phyloP scores from a whole-genome alignment of 1,284 basidiomycete species.

The Apiotrichum domesticum region DNA sequence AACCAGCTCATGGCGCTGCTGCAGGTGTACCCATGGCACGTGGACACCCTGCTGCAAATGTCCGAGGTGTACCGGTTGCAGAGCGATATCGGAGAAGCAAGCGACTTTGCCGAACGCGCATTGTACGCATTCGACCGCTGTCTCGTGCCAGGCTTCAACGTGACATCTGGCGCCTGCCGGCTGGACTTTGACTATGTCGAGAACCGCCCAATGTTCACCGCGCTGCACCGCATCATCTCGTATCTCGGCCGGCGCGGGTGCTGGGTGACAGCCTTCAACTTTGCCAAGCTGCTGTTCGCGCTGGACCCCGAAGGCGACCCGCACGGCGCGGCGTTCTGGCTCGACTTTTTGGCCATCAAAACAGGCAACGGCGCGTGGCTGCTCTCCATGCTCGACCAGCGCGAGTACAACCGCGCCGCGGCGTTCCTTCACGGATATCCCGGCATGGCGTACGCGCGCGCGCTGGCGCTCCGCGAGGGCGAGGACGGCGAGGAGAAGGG shows the following conservation, averaged over 20 bases:
- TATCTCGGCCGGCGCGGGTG: slow-evolving; percentile 82
- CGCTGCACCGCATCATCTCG: slow-evolving; percentile 69
- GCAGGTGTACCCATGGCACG: slow-evolving; percentile 64
- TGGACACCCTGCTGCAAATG: slow-evolving; percentile 81
- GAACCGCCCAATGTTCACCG: slow-evolving; percentile 49
- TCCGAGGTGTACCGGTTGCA: slow-evolving; percentile 69
- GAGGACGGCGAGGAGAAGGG: slow-evolving; percentile 57
- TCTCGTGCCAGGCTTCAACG: slow-evolving; percentile 74
- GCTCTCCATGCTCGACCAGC: slow-evolving; percentile 55
- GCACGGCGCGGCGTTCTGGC: slow-evolving; percentile 72
- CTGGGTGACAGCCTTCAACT: slow-evolving; percentile 80
- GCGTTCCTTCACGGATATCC: slow-evolving; percentile 58
- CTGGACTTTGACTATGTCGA: slow-evolving; percentile 67
- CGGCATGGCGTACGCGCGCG: slow-evolving; percentile 72
- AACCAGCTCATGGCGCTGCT: slow-evolving; percentile 51
- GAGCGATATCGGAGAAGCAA: slow-evolving; percentile 75
- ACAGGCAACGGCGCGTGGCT: slow-evolving; percentile 73
- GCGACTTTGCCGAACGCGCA: slow-evolving; percentile 77
- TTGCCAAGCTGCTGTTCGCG: slow-evolving; percentile 69
- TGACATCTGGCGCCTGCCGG: slow-evolving; percentile 68
- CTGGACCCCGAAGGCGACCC: slow-evolving; percentile 79
- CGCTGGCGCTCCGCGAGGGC: slow-evolving; percentile 60
- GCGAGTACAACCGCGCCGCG: slow-evolving; percentile 46
- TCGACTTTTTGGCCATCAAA: slow-evolving; percentile 77
- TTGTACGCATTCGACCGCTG: slow-evolving; percentile 83